Base-by-base conservation (phyloP, 2,329 filamentous ascomycete genomes). In the Trichoderma brevicompactum region DNA sequence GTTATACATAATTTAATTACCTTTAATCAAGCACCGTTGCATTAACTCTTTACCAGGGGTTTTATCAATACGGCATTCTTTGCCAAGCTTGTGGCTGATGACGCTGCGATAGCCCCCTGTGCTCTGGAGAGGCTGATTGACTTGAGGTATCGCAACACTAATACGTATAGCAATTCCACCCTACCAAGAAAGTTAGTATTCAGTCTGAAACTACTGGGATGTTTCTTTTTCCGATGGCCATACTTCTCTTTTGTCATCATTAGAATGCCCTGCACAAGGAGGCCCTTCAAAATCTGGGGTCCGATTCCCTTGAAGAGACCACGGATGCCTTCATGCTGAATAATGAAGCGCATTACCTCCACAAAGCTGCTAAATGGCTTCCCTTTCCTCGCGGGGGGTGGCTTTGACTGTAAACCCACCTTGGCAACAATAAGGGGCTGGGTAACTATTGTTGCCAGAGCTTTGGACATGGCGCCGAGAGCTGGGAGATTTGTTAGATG, bases 211-310 rank as follows among this genome's bases (percentile, higher is more conserved):
- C 23, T 3, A 49, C 4, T 8, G 10, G 23, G 5, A 6, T 5
- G 17, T n/a, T 12, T 28, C 28, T 17, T n/a, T 48, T 13, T 10
- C 3, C 40, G 1, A 55, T 3, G 7, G 73, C 83, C 59, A 70
- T 83, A 93, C 91, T 93, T 87, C 80, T 99, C 95, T 80, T 99
- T 99, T 54, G 93, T 95, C 93, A 97, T 99, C 95, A 99, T 99
- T 44, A 99, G 82, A 64, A 99, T 87, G 56, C 95, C 95, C 75
- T 99, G 95, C 2, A 99, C 95, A 55, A 99, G 76, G 60, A 99
- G 80, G 1, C 95, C 95, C 79, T 99, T 99, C 66, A 93, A 78
- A 59, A 99, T 91, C 77, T 99, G 95, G 3, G 95, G 95, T 0
- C 88, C 93, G 70, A 99, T 97, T 48, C 95, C 95, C 81, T 99